phyloP scores from a whole-genome alignment of 225 moss, liverwort and hornwort genomes.

The Pseudoscleropodium purum region DNA sequence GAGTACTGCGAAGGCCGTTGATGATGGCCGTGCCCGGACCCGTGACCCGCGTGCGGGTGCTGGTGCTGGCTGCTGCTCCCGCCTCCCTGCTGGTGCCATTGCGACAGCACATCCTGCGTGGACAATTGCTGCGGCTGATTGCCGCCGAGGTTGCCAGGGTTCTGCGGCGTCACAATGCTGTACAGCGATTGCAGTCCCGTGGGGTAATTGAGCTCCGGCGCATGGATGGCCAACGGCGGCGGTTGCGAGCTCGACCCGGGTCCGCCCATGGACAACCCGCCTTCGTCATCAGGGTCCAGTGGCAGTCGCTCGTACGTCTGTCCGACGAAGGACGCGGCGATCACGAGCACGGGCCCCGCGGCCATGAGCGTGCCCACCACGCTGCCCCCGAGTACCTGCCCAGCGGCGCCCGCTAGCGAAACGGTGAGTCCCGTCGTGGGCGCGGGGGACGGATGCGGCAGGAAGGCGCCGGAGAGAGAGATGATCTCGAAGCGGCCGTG shows the following conservation, averaged over 20 bases:
- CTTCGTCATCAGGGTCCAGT: conserved; percentile 77
- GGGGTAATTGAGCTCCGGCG: conserved; percentile 38
- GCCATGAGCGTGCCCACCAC: conserved; percentile 87
- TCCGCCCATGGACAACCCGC: conserved; percentile 26
- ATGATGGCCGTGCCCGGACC: conserved; percentile 15
- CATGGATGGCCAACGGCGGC: conserved; percentile 29
- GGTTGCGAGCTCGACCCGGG: conserved; percentile 34
- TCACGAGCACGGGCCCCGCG: conserved; percentile 79
- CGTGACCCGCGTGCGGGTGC: conserved; percentile 4
- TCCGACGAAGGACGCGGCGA: conserved; percentile 76
- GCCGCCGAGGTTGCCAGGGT: conserved; percentile 16
- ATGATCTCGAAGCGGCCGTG: conserved; percentile 98
- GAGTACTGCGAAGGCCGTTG: conserved; percentile 43
- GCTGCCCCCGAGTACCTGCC: conserved; percentile 81
- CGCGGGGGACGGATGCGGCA: conserved; percentile 57
- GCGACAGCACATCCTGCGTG: conserved; percentile 39
- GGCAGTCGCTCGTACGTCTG: conserved; percentile 86
- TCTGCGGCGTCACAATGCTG: conserved; percentile 41
- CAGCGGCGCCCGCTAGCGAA: conserved; percentile 67
- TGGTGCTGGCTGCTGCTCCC: conserved; percentile 16
- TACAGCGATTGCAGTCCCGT: conserved; percentile 37
- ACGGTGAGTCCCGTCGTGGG: conserved; percentile 69
- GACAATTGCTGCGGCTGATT: conserved; percentile 41
- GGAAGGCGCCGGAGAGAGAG: conserved; percentile 77
- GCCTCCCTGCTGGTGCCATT: conserved; percentile 26